Conservation (phyloP, 495 filamentous ascomycete genomes). For the Thozetella sp. region DNA sequence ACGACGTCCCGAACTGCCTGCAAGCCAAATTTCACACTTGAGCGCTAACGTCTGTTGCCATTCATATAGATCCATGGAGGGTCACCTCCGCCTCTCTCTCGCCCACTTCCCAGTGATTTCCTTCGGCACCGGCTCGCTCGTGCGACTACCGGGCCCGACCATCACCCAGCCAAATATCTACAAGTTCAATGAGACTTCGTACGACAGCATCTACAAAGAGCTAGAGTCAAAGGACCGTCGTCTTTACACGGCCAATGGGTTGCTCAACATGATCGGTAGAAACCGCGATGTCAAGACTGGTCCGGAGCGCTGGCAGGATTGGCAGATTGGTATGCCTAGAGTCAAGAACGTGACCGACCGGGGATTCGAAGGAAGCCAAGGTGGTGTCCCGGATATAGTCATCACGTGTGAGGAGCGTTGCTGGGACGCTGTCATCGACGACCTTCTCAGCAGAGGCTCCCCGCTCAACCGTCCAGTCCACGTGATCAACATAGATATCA, state of each 20-base stretch:
- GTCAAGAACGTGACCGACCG: constrained; percentile 63
- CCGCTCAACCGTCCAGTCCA: constrained; percentile 90
- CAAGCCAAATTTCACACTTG: background rate
- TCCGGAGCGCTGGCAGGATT: constrained; percentile 98
- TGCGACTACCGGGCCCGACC: constrained; percentile 89
- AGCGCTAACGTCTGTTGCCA: constrained; percentile 7
- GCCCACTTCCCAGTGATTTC: constrained; percentile 94
- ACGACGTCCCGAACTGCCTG: constrained; percentile 18
- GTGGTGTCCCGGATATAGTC: constrained; percentile 89
- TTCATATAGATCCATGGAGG: constrained; percentile 83
- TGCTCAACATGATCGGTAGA: constrained; percentile 92
- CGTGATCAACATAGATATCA: constrained; percentile 97
- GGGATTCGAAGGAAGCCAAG: constrained; percentile 80
- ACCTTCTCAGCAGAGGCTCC: constrained; percentile 81
- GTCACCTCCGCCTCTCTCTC: constrained; percentile 83
- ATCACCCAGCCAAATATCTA: constrained; percentile 96
- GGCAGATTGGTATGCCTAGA: constrained; percentile 84
- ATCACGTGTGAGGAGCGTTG: constrained; percentile 98
- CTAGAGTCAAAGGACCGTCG: constrained; percentile 81
- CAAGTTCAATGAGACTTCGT: constrained; percentile 92
- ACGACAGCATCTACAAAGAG: constrained; percentile 89
- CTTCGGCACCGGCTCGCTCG: constrained; percentile 94
- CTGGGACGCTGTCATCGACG: constrained; percentile 98
- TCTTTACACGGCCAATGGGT: constrained; percentile 88
- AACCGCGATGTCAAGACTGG: constrained; percentile 92